These are phyloP conservation scores for Suaeda aralocaspica DNA, from an alignment of 148 eudicot species.

Conservation along the genomic window DNA sequence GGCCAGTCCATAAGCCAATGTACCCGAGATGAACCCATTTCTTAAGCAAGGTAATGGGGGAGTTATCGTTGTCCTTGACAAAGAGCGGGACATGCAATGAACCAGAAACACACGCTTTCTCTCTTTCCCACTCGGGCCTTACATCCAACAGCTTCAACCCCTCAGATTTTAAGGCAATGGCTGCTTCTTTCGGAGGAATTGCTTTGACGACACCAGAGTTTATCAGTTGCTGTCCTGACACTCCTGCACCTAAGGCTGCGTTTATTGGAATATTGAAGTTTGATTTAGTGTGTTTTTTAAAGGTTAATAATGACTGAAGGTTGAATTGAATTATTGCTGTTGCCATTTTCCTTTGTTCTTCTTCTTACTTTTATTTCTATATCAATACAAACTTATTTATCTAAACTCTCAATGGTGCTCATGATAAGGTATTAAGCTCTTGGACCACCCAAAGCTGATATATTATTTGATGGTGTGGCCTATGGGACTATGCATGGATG, in stretches of 20 bases:
- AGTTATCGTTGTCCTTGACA: constrained; percentile 52
- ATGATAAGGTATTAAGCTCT: too few relatives aligned
- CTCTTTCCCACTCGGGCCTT: constrained; percentile 88
- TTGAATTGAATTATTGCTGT: constrained; percentile 22
- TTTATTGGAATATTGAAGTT: constrained; percentile 14
- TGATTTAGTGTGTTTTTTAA: constrained; percentile 14
- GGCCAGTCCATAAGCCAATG: constrained; percentile 96
- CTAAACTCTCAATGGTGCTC: too few relatives aligned
- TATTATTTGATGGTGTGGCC: too few relatives aligned
- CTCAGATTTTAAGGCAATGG: constrained; percentile 37
- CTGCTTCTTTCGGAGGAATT: constrained; percentile 62
- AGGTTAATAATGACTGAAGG: constrained; percentile 8
- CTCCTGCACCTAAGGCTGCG: constrained; percentile 43
- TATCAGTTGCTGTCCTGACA: constrained; percentile 53
- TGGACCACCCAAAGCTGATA: too few relatives aligned
- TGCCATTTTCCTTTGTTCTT: background rate
- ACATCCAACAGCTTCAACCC: constrained; percentile 66
- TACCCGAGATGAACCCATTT: constrained; percentile 97
- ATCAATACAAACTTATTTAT: background rate
- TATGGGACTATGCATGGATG: too few relatives aligned
- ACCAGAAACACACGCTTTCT: constrained; percentile 65
- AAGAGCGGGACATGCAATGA: constrained; percentile 83
- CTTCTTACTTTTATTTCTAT: constrained; percentile 18
- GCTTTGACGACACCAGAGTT: constrained; percentile 56
- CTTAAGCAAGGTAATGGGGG: constrained; percentile 66